Percentiles rank a stretch among this genome's conserved stretches.
phyloP scores from a whole-genome alignment of 2,329 filamentous ascomycete species.

The Paecilomyces sp. region DNA sequence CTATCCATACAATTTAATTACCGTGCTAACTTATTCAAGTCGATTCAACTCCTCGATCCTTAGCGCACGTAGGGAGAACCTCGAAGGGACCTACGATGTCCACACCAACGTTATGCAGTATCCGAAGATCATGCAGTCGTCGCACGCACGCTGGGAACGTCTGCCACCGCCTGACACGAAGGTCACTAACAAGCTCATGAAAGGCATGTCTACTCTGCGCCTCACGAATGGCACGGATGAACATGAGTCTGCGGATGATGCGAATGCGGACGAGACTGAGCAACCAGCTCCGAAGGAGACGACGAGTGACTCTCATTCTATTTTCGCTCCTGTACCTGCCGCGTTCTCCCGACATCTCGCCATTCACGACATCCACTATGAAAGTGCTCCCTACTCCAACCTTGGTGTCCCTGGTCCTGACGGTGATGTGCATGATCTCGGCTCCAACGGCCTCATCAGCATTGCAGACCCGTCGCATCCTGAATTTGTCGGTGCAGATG shows the following conservation, averaged over 20 bases:
- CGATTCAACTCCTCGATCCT: slow-evolving; percentile 75
- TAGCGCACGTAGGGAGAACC: slow-evolving; percentile 60
- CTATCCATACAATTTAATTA: background rate
- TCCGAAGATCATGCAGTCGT: slow-evolving; percentile 82
- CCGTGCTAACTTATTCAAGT: slow-evolving; percentile 39
- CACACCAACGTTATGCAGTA: slow-evolving; percentile 91
- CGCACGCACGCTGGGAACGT: slow-evolving; percentile 74
- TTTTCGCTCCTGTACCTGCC: slow-evolving; percentile 50
- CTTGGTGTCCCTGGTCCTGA: slow-evolving; percentile 51
- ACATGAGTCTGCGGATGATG: slow-evolving; percentile 7
- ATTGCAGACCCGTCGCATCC: slow-evolving; percentile 26
- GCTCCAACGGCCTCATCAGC: slow-evolving; percentile 35
- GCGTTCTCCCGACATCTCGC: slow-evolving; percentile 56
- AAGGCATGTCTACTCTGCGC: slow-evolving; percentile 26
- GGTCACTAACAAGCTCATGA: slow-evolving; percentile 19
- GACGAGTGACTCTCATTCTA: slow-evolving; percentile 14
- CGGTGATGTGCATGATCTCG: slow-evolving; percentile 31
- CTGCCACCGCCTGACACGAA: slow-evolving; percentile 43
- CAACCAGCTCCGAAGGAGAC: slow-evolving; percentile 4
- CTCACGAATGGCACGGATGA: slow-evolving; percentile 24
- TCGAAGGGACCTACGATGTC: slow-evolving; percentile 78
- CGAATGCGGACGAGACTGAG: slow-evolving; percentile 7
- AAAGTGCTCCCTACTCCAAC: slow-evolving; percentile 51
- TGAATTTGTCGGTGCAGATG: slow-evolving; percentile 30
- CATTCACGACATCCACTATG: slow-evolving; percentile 55